These are phyloP conservation scores for Paragyromitra xinjiangensis DNA, from an alignment of 495 filamentous ascomycete genomes.

Conservation along the genomic window DNA sequence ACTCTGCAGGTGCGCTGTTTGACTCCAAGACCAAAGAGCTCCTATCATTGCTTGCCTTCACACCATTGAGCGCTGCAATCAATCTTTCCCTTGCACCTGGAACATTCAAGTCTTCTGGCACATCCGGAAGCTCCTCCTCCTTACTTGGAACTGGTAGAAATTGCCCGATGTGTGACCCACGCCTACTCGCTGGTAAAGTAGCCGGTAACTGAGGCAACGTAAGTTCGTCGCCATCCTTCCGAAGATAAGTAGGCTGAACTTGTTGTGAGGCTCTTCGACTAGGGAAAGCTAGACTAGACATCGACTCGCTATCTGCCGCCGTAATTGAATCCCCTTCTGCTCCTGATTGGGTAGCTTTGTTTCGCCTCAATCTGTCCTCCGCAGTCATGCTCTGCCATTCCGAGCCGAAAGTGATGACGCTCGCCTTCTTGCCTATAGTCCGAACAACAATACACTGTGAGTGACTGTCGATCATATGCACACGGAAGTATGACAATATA, in stretches of 20 bases:
- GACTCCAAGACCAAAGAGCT: constrained; percentile 25
- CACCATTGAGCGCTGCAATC: constrained; percentile 50
- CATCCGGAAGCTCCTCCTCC: constrained; percentile 49
- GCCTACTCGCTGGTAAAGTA: constrained; percentile 41
- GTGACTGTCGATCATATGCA: constrained; percentile 24
- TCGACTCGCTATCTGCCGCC: constrained; percentile 41
- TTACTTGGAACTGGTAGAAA: constrained; percentile 32
- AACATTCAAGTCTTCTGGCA: constrained; percentile 48
- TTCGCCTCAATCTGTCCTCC: constrained; percentile 66
- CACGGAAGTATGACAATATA: constrained; percentile 4
- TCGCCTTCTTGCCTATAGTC: constrained; percentile 82
- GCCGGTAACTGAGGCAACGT: constrained; percentile 36
- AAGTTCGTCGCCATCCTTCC: constrained; percentile 42
- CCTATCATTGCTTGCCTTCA: constrained; percentile 43
- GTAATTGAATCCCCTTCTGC: constrained; percentile 45
- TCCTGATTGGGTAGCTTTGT: constrained; percentile 46
- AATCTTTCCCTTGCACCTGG: constrained; percentile 49
- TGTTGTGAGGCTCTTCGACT: constrained; percentile 51
- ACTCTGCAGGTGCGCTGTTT: constrained; percentile 28
- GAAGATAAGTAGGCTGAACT: constrained; percentile 29
- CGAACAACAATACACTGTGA: constrained; percentile 13
- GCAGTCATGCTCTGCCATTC: constrained; percentile 85
- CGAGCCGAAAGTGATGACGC: constrained; percentile 89
- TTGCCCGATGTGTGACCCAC: constrained; percentile 46
- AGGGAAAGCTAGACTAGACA: constrained; percentile 34